These are phyloP conservation scores for Sarocladium oryzae DNA, from an alignment of 2,329 filamentous ascomycete genomes.

Conservation along the genomic window DNA sequence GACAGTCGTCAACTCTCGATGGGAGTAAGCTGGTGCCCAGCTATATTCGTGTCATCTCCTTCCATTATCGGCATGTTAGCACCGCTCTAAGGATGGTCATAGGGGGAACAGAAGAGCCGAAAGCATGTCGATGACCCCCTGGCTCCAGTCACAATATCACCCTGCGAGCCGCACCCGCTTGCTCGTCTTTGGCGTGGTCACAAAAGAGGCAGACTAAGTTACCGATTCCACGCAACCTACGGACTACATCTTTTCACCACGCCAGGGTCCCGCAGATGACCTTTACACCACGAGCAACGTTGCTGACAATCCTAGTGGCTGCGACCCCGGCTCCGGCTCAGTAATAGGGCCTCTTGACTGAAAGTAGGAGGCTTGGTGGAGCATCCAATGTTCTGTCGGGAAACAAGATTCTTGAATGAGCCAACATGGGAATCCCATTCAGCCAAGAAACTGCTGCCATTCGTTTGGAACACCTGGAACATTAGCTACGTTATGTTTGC, in stretches of 20 bases:
- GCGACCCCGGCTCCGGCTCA: background rate
- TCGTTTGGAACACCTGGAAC: background rate
- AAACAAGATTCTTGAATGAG: background rate
- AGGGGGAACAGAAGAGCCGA: background rate
- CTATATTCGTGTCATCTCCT: background rate
- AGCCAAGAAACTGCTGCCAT: background rate
- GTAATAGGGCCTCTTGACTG: background rate
- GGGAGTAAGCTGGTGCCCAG: background rate
- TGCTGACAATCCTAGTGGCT: background rate
- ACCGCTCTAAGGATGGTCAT: background rate
- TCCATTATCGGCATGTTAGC: constrained; percentile 1
- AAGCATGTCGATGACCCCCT: background rate
- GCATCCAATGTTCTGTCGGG: constrained; percentile 3
- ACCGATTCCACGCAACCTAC: background rate
- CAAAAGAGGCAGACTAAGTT: background rate
- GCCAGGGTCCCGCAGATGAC: constrained; percentile 1
- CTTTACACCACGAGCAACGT: constrained; percentile 7
- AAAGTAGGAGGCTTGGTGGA: constrained; percentile 1
- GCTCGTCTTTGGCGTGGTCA: background rate
- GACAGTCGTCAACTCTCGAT: background rate
- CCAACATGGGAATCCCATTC: background rate
- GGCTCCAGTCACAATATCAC: constrained; percentile 3
- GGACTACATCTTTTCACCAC: background rate
- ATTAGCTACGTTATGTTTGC: constrained; percentile 4
- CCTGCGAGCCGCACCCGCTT: background rate